Base-by-base conservation (phyloP, 352 stramenopile species). In the Phytophthora fragariae region DNA sequence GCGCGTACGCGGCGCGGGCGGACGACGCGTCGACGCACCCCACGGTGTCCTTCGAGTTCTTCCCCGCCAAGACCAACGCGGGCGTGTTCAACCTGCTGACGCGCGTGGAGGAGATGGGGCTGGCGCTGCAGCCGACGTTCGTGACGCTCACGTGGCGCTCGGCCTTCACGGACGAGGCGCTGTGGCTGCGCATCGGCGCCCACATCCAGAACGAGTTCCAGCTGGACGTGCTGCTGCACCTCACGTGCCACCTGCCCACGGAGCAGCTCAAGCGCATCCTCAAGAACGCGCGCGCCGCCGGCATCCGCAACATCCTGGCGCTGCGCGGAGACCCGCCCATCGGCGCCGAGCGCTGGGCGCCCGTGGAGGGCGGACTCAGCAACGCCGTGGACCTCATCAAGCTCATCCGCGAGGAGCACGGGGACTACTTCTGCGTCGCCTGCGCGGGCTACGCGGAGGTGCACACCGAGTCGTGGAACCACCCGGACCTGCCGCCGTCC, bases 241-340 rank as follows among this genome's bases (percentile, higher is more conserved):
- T 95, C 8, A 95, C 88, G 62, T 95, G 86, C 60, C 88, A 95
- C 60, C 70, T 95, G 68, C 84, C 86, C 31, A 81, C 76, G 29
- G 86, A 93, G 11, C 44, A 91, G 55, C 75, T 94, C 67, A 87
- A 87, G 68, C 61, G 80, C 17, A 85, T 95, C 53, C 75, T 95
- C 21, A 73, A 82, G 61, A 89, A 90, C 60, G 88, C 87, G 12
- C 86, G 85, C 19, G 85, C 84, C 31, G 86, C 85, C 1, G 88
- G 97, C 19, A 99, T 99, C 80, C 89, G 89, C 56, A 99, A 99
- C 86, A 99, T 99, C 77, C 83, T 99, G 27, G 98, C 98, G 19
- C 80, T 99, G 57, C 93, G 98, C 49, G 98, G 98, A 59, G 97
- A 99, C 77, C 97, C 98, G 53, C 94, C 96, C 21, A 95, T 95